These are phyloP conservation scores for Lanmaoa pseudosensibilis DNA, from an alignment of 768 basidiomycete species.

Conservation along the genomic window DNA sequence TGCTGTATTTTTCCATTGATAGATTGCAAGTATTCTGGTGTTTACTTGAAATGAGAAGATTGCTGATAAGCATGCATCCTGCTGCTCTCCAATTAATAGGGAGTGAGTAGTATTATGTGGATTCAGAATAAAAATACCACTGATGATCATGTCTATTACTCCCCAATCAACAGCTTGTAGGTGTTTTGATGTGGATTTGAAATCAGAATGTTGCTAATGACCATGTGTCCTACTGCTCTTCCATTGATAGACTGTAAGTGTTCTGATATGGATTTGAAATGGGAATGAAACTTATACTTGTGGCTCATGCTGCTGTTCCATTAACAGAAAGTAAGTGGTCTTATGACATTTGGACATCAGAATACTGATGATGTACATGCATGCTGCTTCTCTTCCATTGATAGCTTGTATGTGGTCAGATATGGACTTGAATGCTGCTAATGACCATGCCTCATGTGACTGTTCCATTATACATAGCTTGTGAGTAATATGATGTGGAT, in stretches of 20 bases:
- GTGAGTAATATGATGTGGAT: not conserved
- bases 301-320: accelerated
- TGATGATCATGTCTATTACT: not conserved
- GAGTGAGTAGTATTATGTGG: too few relatives aligned
- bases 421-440: not conserved
- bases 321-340: not conserved
- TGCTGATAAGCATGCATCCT: not conserved
- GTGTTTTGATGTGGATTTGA: too few relatives aligned
- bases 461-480: not conserved
- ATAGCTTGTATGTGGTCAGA: not conserved
- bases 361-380: not conserved
- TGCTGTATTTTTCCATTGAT: too few relatives aligned
- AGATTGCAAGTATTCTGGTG: too few relatives aligned
- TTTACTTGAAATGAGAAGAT: not conserved
- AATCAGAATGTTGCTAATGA: not conserved
- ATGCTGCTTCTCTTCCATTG: not conserved
- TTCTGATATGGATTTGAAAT: not conserved
- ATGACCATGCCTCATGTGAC: not conserved
- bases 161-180: too few relatives aligned
- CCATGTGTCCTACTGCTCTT: not conserved
- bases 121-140: not conserved
- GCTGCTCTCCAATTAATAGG: too few relatives aligned
- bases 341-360: too few relatives aligned
- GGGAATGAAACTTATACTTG: accelerated
- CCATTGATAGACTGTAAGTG: not conserved